Percentiles rank a stretch among this genome's conserved stretches.
These are phyloP conservation scores for Vanrija sp. DNA, from an alignment of 1,284 basidiomycete genomes.

Conservation along the genomic window DNA sequence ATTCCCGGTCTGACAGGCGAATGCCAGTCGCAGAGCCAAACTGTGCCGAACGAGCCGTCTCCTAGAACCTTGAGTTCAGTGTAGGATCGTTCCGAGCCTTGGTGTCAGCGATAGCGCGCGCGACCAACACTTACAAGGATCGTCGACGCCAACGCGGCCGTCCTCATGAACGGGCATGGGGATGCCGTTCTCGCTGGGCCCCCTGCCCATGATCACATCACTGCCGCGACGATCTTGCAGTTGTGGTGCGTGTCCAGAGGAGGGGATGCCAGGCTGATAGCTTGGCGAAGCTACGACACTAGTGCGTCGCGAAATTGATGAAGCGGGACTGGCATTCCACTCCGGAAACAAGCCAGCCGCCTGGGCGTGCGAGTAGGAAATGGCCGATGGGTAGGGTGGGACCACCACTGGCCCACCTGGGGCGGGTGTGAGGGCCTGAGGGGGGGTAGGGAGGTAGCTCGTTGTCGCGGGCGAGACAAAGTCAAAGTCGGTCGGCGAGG, in stretches of 20 bases:
- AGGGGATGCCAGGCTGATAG: neutral
- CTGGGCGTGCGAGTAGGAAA: constrained; percentile 9
- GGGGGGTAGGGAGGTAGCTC: neutral
- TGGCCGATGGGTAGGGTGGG: no score
- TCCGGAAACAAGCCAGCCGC: constrained; percentile 4
- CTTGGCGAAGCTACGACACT: no score
- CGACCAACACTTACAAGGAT: constrained; percentile 34
- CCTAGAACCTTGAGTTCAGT: constrained; percentile 78
- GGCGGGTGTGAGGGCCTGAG: neutral
- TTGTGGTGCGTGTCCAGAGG: neutral
- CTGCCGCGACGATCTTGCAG: neutral
- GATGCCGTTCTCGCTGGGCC: neutral
- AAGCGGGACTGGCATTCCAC: no score
- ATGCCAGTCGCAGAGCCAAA: constrained; percentile 99
- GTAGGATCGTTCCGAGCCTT: constrained; percentile 49
- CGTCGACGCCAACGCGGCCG: constrained; percentile 39
- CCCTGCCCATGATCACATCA: neutral
- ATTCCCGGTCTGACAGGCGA: constrained; percentile 84
- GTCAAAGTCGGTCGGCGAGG: neutral
- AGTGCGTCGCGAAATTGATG: no score
- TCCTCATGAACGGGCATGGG: constrained; percentile 20
- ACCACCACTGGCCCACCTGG: no score
- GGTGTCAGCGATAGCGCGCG: no score
- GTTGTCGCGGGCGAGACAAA: constrained; percentile 6
- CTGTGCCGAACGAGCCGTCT: constrained; percentile 95